Percentiles rank a stretch among this genome's conserved stretches.
phyloP scores from a whole-genome alignment of 2,329 filamentous ascomycete species.

The Ascochyta pisi region DNA sequence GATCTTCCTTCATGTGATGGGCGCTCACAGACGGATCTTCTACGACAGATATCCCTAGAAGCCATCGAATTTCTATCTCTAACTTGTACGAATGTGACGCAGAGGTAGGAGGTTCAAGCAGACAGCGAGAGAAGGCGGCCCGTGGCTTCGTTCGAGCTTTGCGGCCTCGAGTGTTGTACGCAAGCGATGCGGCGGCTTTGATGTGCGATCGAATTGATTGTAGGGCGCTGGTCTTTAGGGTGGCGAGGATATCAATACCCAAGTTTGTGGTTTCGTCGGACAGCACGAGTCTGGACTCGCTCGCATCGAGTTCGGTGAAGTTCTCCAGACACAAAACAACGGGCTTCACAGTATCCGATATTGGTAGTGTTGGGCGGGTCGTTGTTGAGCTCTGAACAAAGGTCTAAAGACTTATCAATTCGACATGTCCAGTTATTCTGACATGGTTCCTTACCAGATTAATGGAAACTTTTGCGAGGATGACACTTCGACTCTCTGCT shows the following conservation, averaged over 20 bases:
- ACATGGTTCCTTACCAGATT: constrained; percentile 24
- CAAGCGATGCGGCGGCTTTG: constrained; percentile 27
- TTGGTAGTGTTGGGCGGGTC: neutral
- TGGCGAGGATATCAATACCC: constrained; percentile 30
- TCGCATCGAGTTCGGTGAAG: constrained; percentile 21
- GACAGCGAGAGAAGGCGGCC: constrained; percentile 37
- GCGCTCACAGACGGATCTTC: constrained; percentile 27
- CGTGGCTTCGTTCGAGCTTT: constrained; percentile 24
- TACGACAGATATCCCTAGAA: constrained; percentile 35
- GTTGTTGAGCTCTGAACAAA: neutral
- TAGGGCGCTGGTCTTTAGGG: constrained; percentile 21
- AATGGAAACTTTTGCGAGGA: constrained; percentile 37
- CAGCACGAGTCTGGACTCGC: constrained; percentile 27
- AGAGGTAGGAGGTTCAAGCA: constrained; percentile 20
- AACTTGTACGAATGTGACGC: constrained; percentile 24
- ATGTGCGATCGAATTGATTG: constrained; percentile 24
- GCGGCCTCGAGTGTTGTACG: constrained; percentile 26
- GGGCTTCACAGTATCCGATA: neutral
- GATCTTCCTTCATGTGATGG: constrained; percentile 30
- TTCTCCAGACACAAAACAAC: constrained; percentile 32
- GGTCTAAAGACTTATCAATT: neutral
- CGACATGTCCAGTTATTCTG: neutral
- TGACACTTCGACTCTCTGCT: constrained; percentile 31
- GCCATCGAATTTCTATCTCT: constrained; percentile 40
- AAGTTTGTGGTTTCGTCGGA: constrained; percentile 23